Conservation (phyloP, 352 stramenopile species). For the Phytophthora tentaculata region DNA sequence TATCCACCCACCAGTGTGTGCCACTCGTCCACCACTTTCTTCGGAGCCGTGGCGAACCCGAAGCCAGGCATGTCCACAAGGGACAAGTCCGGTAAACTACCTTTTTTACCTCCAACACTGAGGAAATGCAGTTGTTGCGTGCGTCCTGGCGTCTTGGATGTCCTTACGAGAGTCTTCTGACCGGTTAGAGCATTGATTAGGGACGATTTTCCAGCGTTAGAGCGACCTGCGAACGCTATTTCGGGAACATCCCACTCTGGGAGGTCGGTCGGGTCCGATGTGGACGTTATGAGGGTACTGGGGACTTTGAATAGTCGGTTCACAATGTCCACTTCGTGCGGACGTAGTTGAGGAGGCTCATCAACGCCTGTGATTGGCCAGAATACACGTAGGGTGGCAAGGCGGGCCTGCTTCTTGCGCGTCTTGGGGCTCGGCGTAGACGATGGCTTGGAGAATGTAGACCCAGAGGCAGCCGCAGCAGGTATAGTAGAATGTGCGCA, state of each 20-base stretch:
- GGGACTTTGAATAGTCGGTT: conserved; percentile 66
- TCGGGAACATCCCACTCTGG: conserved; percentile 78
- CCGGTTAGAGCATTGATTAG: conserved; percentile 87
- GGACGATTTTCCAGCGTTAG: conserved; percentile 91
- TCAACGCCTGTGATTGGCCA: conserved; percentile 71
- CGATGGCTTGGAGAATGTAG: conserved; percentile 2
- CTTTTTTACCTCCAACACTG: conserved; percentile 78
- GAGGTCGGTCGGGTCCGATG: conserved; percentile 56
- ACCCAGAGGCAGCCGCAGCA: neutral
- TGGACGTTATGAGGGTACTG: conserved; percentile 77
- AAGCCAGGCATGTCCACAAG: conserved; percentile 90
- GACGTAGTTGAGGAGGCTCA: conserved; percentile 49
- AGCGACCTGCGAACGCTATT: conserved; percentile 87
- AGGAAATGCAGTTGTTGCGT: conserved; percentile 86
- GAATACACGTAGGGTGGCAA: conserved; percentile 50
- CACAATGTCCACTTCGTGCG: conserved; percentile 67
- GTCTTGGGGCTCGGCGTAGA: conserved; percentile 23
- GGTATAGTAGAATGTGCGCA: neutral
- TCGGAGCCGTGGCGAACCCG: conserved; percentile 83
- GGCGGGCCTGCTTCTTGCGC: conserved; percentile 66
- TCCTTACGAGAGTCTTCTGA: conserved; percentile 69
- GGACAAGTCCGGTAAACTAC: conserved; percentile 65
- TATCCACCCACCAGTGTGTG: conserved; percentile 84
- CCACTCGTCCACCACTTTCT: conserved; percentile 77
- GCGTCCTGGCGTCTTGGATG: conserved; percentile 87